Conservation (phyloP, 129 eudicot genomes). For the Pulicaria dysenterica region DNA sequence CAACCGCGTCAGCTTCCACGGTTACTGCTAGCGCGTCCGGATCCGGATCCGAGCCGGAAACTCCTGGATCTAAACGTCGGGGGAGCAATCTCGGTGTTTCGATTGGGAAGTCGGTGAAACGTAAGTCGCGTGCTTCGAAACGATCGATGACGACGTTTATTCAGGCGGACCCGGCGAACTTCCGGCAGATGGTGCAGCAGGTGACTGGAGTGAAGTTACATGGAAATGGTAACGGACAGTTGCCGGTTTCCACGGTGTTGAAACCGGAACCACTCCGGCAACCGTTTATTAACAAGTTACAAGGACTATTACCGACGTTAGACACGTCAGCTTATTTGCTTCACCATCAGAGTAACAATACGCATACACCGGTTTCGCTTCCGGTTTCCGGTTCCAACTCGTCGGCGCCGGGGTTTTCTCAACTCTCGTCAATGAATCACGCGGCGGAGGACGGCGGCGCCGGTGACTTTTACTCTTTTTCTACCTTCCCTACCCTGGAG, state of each 20-base stretch:
- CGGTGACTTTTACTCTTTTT: conserved; percentile 53
- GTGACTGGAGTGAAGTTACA: conserved; percentile 65
- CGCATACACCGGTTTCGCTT: conserved; percentile 22
- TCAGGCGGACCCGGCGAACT: conserved; percentile 73
- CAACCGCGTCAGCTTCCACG: conserved; percentile 36
- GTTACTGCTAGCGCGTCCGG: conserved; percentile 41
- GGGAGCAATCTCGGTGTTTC: conserved; percentile 3
- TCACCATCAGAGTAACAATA: conserved; percentile 31
- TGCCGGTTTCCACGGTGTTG: conserved; percentile 42
- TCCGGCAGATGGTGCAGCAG: conserved; percentile 90
- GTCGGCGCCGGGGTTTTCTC: conserved; percentile 9
- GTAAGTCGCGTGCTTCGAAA: conserved; percentile 76
- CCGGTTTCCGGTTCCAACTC: conserved; percentile 33
- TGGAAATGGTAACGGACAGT: conserved; percentile 36
- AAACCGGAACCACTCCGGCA: conserved; percentile 74
- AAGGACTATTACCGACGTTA: conserved; percentile 57
- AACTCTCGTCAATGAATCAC: conserved; percentile 21
- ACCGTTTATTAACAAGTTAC: conserved; percentile 38
- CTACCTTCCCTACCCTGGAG: conserved; percentile 79
- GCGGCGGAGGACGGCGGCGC: conserved; percentile 39
- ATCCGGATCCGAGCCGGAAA: conserved; percentile 62
- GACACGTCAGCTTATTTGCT: conserved; percentile 76
- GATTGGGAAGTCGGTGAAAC: conserved; percentile 44
- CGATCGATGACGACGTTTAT: conserved; percentile 71
- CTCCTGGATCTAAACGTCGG: conserved; percentile 37